Base-by-base conservation (phyloP, 768 basidiomycete species). In the Pulveroboletus ravenelii region DNA sequence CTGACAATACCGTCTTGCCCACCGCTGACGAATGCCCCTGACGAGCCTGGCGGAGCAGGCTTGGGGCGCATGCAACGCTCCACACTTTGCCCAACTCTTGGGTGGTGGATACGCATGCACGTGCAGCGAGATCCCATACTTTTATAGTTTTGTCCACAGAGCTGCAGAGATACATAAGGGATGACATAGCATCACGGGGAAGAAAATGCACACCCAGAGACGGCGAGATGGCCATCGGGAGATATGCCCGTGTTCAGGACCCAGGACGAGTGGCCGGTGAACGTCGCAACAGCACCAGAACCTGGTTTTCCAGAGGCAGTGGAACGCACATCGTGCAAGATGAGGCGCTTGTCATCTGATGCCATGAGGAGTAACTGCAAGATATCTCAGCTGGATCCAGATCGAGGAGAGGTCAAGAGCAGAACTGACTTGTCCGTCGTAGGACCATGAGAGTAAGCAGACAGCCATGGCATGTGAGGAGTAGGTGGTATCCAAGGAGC, bases 181-280 rank as follows among this genome's bases (percentile, higher is more conserved):
- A 47, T 8, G 18, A 17, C 37, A 41, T 41, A 2, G 17, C 15
- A 44, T 34, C 29, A 20, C 17, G 41, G 31, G 10, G 37, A 18
- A 57, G n/a, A 50, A 38, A 31, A 35, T 9, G 69, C 77, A 51
- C 65, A 91, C 89, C 92, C 91, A 49, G 89, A 91, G 15, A 89
- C 75, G 13, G 83, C 87, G n/a, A 92, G 77, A 44, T 83, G 78
- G 8, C 82, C 82, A 64, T 94, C 92, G 10, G 85, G 88, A 27
- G 89, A 87, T 37, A 93, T 80, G 60, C 90, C 87, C 7, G 82
- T 74, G 60, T 82, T 85, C 34, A 97, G 76, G 2, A 92, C 89
- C 93, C 93, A 95, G 9, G 92, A 93, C 0, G 89, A 78, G 66
- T 97, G 93, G 0, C 93, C 93, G 6, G 81, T 79, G 56, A 97